These are phyloP conservation scores for Tetrapisispora taiwanensis DNA, from an alignment of 805 yeast species.

Conservation along the genomic window DNA sequence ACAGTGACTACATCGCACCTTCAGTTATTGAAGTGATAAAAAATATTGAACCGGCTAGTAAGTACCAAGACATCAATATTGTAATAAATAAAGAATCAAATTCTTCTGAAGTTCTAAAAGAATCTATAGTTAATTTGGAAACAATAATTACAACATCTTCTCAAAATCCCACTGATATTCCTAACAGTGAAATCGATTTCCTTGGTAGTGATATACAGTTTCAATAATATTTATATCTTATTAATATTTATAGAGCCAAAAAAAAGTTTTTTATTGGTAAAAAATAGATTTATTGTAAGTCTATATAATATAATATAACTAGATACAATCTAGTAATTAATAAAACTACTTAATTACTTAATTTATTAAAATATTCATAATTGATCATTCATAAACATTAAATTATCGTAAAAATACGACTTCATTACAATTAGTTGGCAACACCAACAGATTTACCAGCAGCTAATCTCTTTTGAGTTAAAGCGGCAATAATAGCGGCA, in stretches of 20 bases:
- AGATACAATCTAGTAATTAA: neutral
- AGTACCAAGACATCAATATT: no score
- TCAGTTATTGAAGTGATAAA: no score
- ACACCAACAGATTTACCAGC: slow-evolving; percentile 62
- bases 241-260: no score
- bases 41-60: no score
- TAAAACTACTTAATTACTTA: neutral
- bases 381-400: slow-evolving; percentile 2
- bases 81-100: neutral
- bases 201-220: slow-evolving; percentile 22
- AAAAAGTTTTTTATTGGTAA: neutral
- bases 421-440: slow-evolving; percentile 9
- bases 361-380: slow-evolving; percentile 1
- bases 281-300: neutral
- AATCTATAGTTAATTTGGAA: neutral
- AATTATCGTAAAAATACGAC: neutral
- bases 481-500: slow-evolving; percentile 95
- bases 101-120: neutral
- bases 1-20: no score
- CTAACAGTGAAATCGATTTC: slow-evolving; percentile 3
- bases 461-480: slow-evolving; percentile 70
- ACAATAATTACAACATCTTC: neutral
- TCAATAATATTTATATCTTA: no score
- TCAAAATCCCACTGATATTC: neutral
- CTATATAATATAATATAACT: slow-evolving; percentile 1